Percentiles rank a stretch among this genome's conserved stretches.
phyloP scores from a whole-genome alignment of 1,139 yeast genomes.

The Yamadazyma dendronema region DNA sequence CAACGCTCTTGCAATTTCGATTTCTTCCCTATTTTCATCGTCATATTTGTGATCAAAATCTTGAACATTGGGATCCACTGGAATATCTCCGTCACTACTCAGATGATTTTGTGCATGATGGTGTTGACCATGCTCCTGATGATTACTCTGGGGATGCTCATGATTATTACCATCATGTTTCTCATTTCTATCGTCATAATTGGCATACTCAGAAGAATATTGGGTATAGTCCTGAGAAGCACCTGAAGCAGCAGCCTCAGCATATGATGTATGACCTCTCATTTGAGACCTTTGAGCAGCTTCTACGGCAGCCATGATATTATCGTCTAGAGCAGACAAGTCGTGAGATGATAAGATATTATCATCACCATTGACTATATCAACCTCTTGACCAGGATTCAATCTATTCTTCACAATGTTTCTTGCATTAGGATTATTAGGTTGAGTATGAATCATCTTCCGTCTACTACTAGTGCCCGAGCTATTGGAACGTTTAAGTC shows the following conservation, averaged over 20 bases:
- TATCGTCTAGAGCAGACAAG: conserved; percentile 46
- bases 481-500: conserved; percentile 21
- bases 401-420: conserved; percentile 21
- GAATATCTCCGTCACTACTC: conserved; percentile 23
- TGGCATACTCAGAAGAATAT: conserved; percentile 20
- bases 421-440: conserved; percentile 25
- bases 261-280: conserved; percentile 26
- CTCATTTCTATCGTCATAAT: conserved; percentile 12
- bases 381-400: conserved; percentile 26
- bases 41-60: conserved; percentile 49
- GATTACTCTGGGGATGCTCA: neutral
- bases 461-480: conserved; percentile 13
- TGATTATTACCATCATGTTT: conserved; percentile 1
- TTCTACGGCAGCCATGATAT: conserved; percentile 66
- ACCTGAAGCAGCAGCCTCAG: conserved; percentile 46
- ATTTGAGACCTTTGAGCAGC: conserved; percentile 51
- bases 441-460: conserved; percentile 19
- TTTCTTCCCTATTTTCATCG: conserved; percentile 44
- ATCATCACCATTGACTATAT: conserved; percentile 32
- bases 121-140: neutral
- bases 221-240: conserved; percentile 23
- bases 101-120: too few species aligned
- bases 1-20: conserved; percentile 65
- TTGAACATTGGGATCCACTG: conserved; percentile 60
- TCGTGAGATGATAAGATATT: conserved; percentile 33